These are phyloP conservation scores for Parastagonospora nodorum DNA, from an alignment of 2,329 filamentous ascomycete genomes.

Conservation along the genomic window DNA sequence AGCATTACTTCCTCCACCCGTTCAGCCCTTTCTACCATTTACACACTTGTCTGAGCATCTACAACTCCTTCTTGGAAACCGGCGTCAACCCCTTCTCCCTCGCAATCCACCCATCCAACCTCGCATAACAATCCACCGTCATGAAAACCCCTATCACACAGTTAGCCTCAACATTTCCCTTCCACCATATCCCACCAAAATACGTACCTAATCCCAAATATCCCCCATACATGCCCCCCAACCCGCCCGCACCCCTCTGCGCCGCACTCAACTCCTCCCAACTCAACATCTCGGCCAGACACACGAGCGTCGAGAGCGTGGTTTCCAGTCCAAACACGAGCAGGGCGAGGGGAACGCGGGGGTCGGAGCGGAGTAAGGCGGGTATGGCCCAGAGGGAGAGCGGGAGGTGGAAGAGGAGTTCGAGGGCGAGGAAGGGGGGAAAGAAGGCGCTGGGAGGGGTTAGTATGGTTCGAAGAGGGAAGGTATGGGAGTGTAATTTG, in stretches of 20 bases:
- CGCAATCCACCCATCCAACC: conserved; percentile 36
- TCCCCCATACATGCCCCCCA: conserved; percentile 47
- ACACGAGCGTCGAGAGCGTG: conserved; percentile 65
- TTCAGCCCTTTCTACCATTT: too few species aligned
- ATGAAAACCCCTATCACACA: conserved; percentile 45
- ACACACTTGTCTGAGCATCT: too few species aligned
- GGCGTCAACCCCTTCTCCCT: conserved; percentile 29
- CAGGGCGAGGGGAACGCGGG: conserved; percentile 63
- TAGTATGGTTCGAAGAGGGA: neutral
- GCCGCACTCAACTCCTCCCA: conserved; percentile 50
- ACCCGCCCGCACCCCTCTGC: conserved; percentile 33
- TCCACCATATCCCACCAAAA: too few species aligned
- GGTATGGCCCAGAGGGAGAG: conserved; percentile 64
- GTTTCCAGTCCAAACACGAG: conserved; percentile 65
- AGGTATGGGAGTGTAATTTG: too few species aligned
- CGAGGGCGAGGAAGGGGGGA: conserved; percentile 60
- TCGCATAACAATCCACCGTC: conserved; percentile 42
- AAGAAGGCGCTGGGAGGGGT: conserved; percentile 58
- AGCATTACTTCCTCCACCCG: neutral
- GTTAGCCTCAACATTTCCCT: too few species aligned
- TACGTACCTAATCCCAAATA: conserved; percentile 39
- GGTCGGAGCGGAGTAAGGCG: conserved; percentile 61
- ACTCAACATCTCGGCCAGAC: conserved; percentile 64
- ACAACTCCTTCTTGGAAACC: conserved; percentile 29
- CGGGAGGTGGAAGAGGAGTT: conserved; percentile 65